These are phyloP conservation scores for Kluyveromyces nonfermentans DNA, from an alignment of 805 yeast species.

Conservation along the genomic window DNA sequence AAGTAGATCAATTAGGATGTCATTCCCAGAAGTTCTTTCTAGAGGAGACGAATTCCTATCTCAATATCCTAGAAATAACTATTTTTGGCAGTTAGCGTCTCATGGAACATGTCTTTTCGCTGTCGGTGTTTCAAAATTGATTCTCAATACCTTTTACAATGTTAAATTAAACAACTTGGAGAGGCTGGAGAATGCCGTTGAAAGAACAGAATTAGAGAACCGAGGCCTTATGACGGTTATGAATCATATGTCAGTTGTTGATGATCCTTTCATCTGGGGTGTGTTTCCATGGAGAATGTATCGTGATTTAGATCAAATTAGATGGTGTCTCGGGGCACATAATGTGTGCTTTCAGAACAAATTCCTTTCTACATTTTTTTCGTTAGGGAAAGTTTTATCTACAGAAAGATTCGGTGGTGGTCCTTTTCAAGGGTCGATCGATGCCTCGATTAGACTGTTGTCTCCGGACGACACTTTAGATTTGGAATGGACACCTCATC, in stretches of 20 bases:
- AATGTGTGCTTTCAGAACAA: constrained; percentile 71
- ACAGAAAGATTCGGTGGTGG: constrained; percentile 87
- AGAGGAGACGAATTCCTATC: constrained; percentile 65
- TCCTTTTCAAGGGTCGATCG: constrained; percentile 84
- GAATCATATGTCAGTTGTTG: constrained; percentile 89
- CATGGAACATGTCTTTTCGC: constrained; percentile 59
- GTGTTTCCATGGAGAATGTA: constrained; percentile 66
- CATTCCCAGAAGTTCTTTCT: constrained; percentile 54
- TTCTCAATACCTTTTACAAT: constrained; percentile 52
- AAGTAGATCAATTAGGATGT: constrained; percentile 35
- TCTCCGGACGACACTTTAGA: constrained; percentile 61
- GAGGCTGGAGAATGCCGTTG: constrained; percentile 52
- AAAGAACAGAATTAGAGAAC: constrained; percentile 54
- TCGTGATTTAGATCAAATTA: constrained; percentile 49
- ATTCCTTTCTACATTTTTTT: constrained; percentile 51
- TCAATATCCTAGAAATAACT: constrained; percentile 49
- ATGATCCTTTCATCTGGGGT: constrained; percentile 89
- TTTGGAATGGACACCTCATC: constrained; percentile 33
- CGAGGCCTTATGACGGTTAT: constrained; percentile 75
- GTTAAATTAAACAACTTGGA: constrained; percentile 56
- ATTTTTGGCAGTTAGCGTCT: constrained; percentile 59
- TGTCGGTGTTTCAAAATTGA: constrained; percentile 52
- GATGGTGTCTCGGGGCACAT: constrained; percentile 95
- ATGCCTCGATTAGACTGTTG: constrained; percentile 72
- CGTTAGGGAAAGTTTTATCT: constrained; percentile 80